Base-by-base conservation (phyloP, 306 rosid genomes). In the Casuarina equisetifolia region DNA sequence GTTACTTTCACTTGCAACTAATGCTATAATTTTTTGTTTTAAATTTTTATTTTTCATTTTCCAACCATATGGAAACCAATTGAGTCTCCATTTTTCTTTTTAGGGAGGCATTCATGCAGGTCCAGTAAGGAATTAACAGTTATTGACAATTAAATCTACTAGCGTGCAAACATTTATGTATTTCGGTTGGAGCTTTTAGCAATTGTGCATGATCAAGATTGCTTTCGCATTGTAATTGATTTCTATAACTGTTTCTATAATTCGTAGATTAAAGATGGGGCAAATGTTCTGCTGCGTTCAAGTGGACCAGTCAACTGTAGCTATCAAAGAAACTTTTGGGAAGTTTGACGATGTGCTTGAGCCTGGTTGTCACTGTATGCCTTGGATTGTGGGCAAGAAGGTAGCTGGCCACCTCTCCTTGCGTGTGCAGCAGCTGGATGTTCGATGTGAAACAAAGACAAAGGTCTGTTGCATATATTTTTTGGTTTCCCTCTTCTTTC, bases 381-480 rank as follows among this genome's bases (percentile, higher is more conserved):
- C 91, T 8, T 88, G 91, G 91, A 76, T 81, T 51, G 53, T 83
- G 0, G 91, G 91, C 58, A 78, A 83, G 35, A 78, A 74, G 54
- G 0, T 87, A 74, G 91, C 88, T 51, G 91, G 91, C 72, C 82
- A 84, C 43, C 86, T 87, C 36, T 77, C 88, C 11, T 78, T 87
- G 63, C 91, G 91, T 68, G 74, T 87, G n/a, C 88, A 87, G 86
- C 91, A 87, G 77, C 82, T 87, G 80, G 90, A 87, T 59, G 90
- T 87, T 64, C 90, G 86, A 10, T 87, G 90, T 72, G 90, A 87
- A 76, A 87, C 90, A 19, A 87, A 87, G 80, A 87, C 88, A 2
- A 87, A 87, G 90, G 88, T 87, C 61, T 44, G 80, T 84, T 52
- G 48, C 10, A 25, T 61, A 43, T 76, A 25, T 16, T 44, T 51